These are phyloP conservation scores for Gastrolobium bilobum DNA, from an alignment of 306 rosid genomes.

Conservation along the genomic window DNA sequence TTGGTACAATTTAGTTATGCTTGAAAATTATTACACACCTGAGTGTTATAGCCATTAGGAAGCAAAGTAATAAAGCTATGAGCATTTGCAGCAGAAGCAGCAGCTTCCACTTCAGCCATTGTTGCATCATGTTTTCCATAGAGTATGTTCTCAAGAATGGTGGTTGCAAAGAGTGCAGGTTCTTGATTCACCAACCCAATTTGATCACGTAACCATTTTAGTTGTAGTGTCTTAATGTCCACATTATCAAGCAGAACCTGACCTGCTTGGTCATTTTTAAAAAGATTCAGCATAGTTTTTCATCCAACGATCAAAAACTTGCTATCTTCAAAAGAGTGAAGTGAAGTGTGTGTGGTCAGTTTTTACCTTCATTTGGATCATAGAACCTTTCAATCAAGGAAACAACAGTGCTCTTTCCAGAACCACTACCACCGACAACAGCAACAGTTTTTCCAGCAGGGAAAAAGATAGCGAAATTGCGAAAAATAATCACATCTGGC, in stretches of 20 bases:
- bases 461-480: conserved; percentile 86
- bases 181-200: conserved; percentile 98
- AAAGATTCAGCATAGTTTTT: conserved; percentile 10
- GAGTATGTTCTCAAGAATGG: conserved; percentile 92
- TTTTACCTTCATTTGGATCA: conserved; percentile 91
- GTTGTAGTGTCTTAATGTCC: conserved; percentile 83
- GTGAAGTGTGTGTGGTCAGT: background rate
- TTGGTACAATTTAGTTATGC: background rate
- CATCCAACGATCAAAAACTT: conserved; percentile 1
- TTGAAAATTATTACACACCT: conserved; percentile 57
- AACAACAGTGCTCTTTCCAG: conserved; percentile 97
- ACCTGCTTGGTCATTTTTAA: conserved; percentile 65
- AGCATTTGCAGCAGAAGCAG: conserved; percentile 94
- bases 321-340: background rate
- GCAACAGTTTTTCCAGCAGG: conserved; percentile 97
- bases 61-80: conserved; percentile 93
- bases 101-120: conserved; percentile 89
- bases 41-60: conserved; percentile 91
- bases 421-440: conserved; percentile 98
- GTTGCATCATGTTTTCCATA: conserved; percentile 93
- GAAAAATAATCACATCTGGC: conserved; percentile 86
- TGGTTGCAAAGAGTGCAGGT: conserved; percentile 97
- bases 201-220: conserved; percentile 95
- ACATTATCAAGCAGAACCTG: conserved; percentile 84
- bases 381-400: conserved; percentile 96